A percentile compares a stretch with the other conserved stretches of the same genome.
phyloP scores from a whole-genome alignment of 345 rosid genomes.

The Geranium brycei region DNA sequence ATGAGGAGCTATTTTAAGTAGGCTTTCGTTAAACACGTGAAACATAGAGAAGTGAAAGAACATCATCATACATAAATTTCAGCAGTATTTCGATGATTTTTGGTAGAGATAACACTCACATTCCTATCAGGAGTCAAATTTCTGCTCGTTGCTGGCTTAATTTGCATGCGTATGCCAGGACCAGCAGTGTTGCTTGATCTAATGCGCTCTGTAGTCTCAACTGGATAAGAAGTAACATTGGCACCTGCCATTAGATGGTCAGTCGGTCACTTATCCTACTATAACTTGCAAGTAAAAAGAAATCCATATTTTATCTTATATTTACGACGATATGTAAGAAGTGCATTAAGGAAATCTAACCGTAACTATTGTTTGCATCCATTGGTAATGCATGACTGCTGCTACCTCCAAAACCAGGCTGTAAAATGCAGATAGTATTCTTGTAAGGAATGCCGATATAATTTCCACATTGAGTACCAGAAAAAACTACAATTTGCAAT shows the following conservation, averaged over 20 bases:
- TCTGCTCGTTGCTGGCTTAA: slow-evolving; percentile 38
- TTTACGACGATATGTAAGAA: not conserved
- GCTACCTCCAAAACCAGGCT: slow-evolving; percentile 65
- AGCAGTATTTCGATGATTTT: not conserved
- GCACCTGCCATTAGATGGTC: slow-evolving; percentile 33
- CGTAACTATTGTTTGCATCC: slow-evolving; percentile 47
- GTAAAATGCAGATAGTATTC: slow-evolving; percentile 7
- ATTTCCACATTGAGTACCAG: not conserved
- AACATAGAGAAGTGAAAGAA: no score
- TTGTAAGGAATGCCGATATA: slow-evolving; percentile 13
- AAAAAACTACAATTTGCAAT: not conserved
- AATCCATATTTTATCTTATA: not conserved
- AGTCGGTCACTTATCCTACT: not conserved
- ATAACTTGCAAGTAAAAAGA: no score
- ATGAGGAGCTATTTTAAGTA: not conserved
- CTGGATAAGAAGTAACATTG: slow-evolving; percentile 25
- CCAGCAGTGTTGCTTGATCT: slow-evolving; percentile 31
- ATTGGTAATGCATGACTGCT: slow-evolving; percentile 36
- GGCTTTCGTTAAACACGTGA: no score
- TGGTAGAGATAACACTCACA: slow-evolving; percentile 27
- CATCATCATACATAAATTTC: slow-evolving; percentile 1
- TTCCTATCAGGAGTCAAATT: slow-evolving; percentile 40
- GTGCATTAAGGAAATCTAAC: slow-evolving; percentile 26
- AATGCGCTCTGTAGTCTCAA: slow-evolving; percentile 34
- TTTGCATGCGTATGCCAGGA: slow-evolving; percentile 36